Base-by-base conservation (phyloP, 768 basidiomycete genomes). In the Roridomyces roridus region DNA sequence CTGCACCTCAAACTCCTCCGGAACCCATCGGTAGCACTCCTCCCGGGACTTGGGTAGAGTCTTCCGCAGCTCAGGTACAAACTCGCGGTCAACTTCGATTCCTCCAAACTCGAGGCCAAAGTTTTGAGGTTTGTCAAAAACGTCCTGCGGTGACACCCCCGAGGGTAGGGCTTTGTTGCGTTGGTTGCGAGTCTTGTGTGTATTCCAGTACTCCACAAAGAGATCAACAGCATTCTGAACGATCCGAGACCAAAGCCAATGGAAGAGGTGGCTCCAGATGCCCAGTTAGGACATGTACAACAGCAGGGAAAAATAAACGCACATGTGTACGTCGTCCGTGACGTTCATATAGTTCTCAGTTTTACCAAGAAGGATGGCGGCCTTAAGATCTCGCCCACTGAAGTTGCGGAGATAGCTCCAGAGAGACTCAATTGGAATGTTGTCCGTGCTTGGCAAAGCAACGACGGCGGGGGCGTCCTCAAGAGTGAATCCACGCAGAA, bases 161-260 rank as follows among this genome's bases (percentile, higher is more conserved):
- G 55, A 57, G 3, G 60, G 60, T 20, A 62, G 41, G 11, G 23
- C 11, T 25, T 62, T 62, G 15, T 49, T 25, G 17, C 25, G 18
- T 28, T 62, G 60, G 2, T 36, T 25, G 21, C 51, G 57, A n/a
- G 29, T 55, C 25, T 47, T 51, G 59, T 67, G 66, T 24, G 47
- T 59, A 34, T 68, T 70, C 65, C 63, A 68, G 47, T 65, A 63
- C 17, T 65, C 46, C 7, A 39, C 21, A 50, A 68, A 70, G 20
- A 57, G 46, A 48, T 70, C 59, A 14, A 68, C 46, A 12, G 34
- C 23, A 6, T 29, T 17, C 34, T 70, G 67, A n/a, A 69, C 39
- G 23, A 71, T 60, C 14, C 54, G 56, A 3, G 63, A 64, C 70
- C 70, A 71, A 4, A 71, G 49, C 67, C 67, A 71, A 10, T 67